Evolutionary conservation across 1,284 basidiomycete genomes (phyloP), one percentile per base, ranked within the genome.

Genomic region (Leccinum huronense): DNA sequence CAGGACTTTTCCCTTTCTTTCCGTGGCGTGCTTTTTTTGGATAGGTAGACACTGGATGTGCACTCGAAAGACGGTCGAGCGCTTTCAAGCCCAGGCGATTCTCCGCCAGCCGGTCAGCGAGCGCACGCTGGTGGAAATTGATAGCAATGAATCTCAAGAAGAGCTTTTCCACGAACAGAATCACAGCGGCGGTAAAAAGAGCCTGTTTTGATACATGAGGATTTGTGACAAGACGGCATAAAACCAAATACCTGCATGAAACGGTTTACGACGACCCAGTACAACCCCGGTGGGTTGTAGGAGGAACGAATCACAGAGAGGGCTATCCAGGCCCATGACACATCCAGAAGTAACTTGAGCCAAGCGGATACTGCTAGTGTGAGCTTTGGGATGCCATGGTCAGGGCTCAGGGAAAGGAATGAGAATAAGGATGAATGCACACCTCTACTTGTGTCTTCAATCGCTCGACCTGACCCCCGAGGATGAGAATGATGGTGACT

Each of bases 91-190:
- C 90, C 40, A 88, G 76, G 33, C 82, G 82, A 69, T 91, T 91
- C 73, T 91, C 89, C 4, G 80, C 79, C 23, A 91, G 76, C 57
- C 89, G 86, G 61, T 91, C 90, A 23, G 88, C 85, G 33, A 91
- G 82, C 6, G 90, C 89, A 67, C 84, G 88, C 67, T 85, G 80
- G 73, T 91, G 90, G 72, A 91, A 91, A 69, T 85, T 87, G 76
- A 91, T 91, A n/a, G 89, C 89, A 54, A 91, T 84, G 67, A 88
- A 87, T 68, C 86, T 87, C 34, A 92, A 75, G 72, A 89, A 86
- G 51, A 89, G 73, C 70, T 92, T 92, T 72, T 92, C 90, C 9
- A 78, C 81, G 5, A 91, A 81, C 8, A 92, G 73, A 56, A 92
- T 81, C 27, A 90, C 73, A 2, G 83, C 80, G 4, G 84, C 79